Evolutionary conservation across 2,329 filamentous ascomycete species (phyloP).

Genomic region (Aspergillus novoparasiticus): DNA sequence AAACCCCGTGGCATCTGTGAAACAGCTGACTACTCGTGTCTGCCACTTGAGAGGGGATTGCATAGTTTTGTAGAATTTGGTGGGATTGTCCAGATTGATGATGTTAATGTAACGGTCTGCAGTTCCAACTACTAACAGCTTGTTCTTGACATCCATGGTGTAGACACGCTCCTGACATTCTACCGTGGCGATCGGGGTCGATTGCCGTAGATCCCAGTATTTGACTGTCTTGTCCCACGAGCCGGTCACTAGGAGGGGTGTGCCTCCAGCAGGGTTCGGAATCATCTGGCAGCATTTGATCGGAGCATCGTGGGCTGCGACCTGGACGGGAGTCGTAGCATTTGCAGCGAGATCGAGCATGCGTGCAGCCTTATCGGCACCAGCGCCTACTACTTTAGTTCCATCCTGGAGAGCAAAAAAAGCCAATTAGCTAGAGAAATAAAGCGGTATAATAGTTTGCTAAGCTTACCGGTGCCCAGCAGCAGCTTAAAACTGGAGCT

Average conservation of each 20-base stretch:
- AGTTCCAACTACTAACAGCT: constrained; percentile 87
- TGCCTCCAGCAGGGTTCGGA: constrained; percentile 57
- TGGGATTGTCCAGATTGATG: constrained; percentile 83
- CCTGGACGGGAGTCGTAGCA: constrained; percentile 62
- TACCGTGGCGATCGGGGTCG: constrained; percentile 48
- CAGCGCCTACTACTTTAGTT: constrained; percentile 80
- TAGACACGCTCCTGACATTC: constrained; percentile 64
- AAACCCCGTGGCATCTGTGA: constrained; percentile 86
- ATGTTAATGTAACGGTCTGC: constrained; percentile 97
- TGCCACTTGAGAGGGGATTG: constrained; percentile 98
- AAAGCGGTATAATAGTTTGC: background rate
- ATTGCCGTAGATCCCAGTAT: constrained; percentile 59
- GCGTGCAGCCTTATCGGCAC: constrained; percentile 87
- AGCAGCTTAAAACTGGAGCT: constrained; percentile 78
- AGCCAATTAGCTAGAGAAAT: background rate
- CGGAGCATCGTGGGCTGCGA: constrained; percentile 82
- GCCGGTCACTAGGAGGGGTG: constrained; percentile 85
- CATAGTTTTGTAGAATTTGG: constrained; percentile 92
- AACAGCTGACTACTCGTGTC: constrained; percentile 92
- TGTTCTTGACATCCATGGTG: constrained; percentile 85
- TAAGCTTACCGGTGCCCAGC: constrained; percentile 79
- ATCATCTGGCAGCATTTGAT: constrained; percentile 80
- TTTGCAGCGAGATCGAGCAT: constrained; percentile 74
- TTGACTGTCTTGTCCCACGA: constrained; percentile 62
- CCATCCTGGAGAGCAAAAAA: constrained; percentile 67